Percentiles rank a stretch among this genome's conserved stretches.
phyloP scores from a whole-genome alignment of 2,329 filamentous ascomycete genomes.

The Sporothrix curviconia region DNA sequence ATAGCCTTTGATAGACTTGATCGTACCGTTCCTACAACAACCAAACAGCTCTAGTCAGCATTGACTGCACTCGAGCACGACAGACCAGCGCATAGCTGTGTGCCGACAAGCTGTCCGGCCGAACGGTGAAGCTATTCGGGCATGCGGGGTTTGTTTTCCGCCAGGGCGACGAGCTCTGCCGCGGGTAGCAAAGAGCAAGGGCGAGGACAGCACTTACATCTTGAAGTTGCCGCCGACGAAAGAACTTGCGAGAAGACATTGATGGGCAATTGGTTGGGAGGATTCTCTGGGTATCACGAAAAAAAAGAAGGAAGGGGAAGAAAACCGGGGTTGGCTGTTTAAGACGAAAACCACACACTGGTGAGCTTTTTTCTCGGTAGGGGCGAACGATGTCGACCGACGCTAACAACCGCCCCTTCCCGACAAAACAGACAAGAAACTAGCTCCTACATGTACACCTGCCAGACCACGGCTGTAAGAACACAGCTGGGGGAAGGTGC shows the following conservation, averaged over 20 bases:
- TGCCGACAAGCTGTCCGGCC: neutral
- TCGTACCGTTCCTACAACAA: constrained; percentile 75
- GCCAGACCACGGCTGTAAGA: neutral
- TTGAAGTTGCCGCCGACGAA: constrained; percentile 99
- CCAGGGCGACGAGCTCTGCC: constrained; percentile 16
- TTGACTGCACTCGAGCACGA: neutral
- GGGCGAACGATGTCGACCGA: neutral
- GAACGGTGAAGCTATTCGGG: constrained; percentile 21
- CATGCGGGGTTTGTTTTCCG: constrained; percentile 21
- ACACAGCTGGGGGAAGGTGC: neutral
- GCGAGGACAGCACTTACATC: constrained; percentile 74
- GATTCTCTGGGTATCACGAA: neutral
- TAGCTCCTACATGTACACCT: too few species aligned
- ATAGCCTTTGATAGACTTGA: constrained; percentile 86
- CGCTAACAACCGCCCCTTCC: constrained; percentile 11
- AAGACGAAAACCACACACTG: constrained; percentile 1
- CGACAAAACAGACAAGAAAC: neutral
- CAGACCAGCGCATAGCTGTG: neutral
- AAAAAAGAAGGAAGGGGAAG: neutral
- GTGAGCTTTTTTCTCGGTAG: constrained; percentile 15
- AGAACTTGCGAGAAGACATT: constrained; percentile 92
- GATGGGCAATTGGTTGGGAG: constrained; percentile 37
- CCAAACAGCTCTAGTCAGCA: constrained; percentile 13
- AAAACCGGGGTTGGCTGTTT: neutral
- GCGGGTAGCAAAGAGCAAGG: constrained; percentile 18